Conservation (phyloP, 2,329 filamentous ascomycete species). For the Apiospora arundinis region DNA sequence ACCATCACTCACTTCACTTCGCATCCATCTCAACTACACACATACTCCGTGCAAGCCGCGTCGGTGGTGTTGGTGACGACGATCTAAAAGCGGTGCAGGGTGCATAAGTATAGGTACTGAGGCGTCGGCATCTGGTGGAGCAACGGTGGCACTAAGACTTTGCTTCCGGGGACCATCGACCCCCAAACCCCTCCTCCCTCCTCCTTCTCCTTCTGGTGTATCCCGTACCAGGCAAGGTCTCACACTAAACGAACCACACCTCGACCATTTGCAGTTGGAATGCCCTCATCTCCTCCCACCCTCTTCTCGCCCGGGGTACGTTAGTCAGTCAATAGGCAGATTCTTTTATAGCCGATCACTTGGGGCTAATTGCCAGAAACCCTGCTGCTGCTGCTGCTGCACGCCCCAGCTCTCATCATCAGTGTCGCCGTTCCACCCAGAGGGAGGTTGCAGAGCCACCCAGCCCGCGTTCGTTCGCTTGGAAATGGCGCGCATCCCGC, state of each 20-base stretch:
- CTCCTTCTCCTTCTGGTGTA: neutral
- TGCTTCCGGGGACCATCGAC: slow-evolving; percentile 3
- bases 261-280: neutral
- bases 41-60: neutral
- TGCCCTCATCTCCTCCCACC: neutral
- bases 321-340: neutral
- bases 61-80: neutral
- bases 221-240: slow-evolving; percentile 3
- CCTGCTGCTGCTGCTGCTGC: neutral
- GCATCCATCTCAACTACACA: too few species aligned
- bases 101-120: too few species aligned
- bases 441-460: neutral
- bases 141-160: neutral
- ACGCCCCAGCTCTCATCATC: neutral
- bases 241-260: slow-evolving; percentile 15
- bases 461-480: slow-evolving; percentile 1
- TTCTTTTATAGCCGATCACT: slow-evolving; percentile 7
- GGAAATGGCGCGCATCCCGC: slow-evolving; percentile 8
- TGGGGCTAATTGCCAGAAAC: slow-evolving; percentile 1
- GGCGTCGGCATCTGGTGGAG: slow-evolving; percentile 10
- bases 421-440: neutral
- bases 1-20: neutral
- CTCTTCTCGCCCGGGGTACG: neutral
- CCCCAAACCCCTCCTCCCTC: neutral
- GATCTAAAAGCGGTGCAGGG: neutral